These are phyloP conservation scores for Crepidotus variabilis DNA, from an alignment of 768 basidiomycete genomes.

Conservation along the genomic window DNA sequence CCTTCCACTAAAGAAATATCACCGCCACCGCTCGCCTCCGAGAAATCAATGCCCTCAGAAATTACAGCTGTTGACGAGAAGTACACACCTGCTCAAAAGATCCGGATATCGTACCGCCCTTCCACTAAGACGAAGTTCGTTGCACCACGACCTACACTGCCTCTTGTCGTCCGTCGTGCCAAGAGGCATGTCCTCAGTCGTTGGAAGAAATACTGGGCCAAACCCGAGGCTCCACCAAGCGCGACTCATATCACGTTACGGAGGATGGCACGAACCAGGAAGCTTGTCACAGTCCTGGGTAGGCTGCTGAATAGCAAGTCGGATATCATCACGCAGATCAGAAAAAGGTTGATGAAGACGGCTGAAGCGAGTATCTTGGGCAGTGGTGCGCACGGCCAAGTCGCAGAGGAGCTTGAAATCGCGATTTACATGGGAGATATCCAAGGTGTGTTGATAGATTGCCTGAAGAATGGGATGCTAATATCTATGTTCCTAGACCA, in stretches of 20 bases:
- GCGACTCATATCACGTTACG: constrained; percentile 50
- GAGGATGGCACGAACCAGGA: constrained; percentile 76
- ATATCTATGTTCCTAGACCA: constrained; percentile 56
- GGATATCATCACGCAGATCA: constrained; percentile 75
- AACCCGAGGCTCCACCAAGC: constrained; percentile 20
- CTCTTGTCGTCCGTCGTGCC: constrained; percentile 31
- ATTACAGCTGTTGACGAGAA: constrained; percentile 12
- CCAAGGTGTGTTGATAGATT: constrained; percentile 54
- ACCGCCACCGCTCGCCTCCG: background rate
- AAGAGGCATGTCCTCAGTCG: constrained; percentile 25
- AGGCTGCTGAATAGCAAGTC: constrained; percentile 77
- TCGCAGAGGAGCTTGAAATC: constrained; percentile 60
- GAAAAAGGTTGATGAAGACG: constrained; percentile 58
- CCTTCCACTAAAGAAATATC: background rate
- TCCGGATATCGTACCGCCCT: constrained; percentile 23
- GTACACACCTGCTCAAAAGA: constrained; percentile 16
- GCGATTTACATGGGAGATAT: constrained; percentile 90
- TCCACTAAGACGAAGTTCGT: constrained; percentile 28
- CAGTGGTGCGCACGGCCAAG: constrained; percentile 28
- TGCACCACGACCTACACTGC: constrained; percentile 28
- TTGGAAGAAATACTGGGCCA: constrained; percentile 19
- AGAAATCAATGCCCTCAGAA: background rate
- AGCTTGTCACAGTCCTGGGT: constrained; percentile 74
- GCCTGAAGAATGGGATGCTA: background rate
- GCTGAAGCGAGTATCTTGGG: constrained; percentile 28